Percentiles rank a stretch among this genome's conserved stretches.
phyloP scores from a whole-genome alignment of 2,329 filamentous ascomycete species.

The Tolypocladium album region DNA sequence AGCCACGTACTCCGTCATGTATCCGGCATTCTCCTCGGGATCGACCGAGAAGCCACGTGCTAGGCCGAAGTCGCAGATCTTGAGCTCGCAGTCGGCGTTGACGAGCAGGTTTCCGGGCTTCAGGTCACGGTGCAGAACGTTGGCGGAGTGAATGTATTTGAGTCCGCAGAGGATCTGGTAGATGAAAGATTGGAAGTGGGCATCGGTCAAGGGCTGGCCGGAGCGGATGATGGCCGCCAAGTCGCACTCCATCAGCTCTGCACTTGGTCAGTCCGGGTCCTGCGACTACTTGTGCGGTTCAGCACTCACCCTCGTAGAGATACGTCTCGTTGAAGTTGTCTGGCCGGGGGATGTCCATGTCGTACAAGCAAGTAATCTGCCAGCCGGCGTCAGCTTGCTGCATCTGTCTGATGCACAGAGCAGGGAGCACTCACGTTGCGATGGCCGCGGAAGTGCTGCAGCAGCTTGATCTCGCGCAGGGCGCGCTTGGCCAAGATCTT shows the following conservation, averaged over 20 bases:
- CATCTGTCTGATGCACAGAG: neutral
- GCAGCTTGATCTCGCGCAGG: constrained; percentile 92
- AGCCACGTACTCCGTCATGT: constrained; percentile 99
- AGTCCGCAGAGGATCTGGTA: constrained; percentile 98
- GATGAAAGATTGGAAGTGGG: constrained; percentile 99
- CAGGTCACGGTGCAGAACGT: constrained; percentile 90
- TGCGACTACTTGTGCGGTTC: no score
- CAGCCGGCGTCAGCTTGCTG: neutral
- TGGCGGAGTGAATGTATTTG: constrained; percentile 98
- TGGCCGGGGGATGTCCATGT: constrained; percentile 97
- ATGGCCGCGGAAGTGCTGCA: constrained; percentile 92
- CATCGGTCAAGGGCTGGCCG: constrained; percentile 92
- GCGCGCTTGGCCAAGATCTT: constrained; percentile 99
- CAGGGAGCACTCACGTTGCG: constrained; percentile 54
- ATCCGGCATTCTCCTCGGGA: constrained; percentile 95
- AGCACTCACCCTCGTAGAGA: constrained; percentile 80
- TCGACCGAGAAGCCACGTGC: constrained; percentile 95
- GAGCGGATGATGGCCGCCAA: constrained; percentile 95
- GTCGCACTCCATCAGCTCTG: constrained; percentile 99
- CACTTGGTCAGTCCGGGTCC: neutral
- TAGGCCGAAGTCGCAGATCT: constrained; percentile 97
- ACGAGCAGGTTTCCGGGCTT: constrained; percentile 96
- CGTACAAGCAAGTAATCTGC: constrained; percentile 96
- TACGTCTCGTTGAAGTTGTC: constrained; percentile 99
- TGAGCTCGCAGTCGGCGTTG: constrained; percentile 97